Conservation (phyloP, 805 yeast genomes). For the Ogataea allantospora region DNA sequence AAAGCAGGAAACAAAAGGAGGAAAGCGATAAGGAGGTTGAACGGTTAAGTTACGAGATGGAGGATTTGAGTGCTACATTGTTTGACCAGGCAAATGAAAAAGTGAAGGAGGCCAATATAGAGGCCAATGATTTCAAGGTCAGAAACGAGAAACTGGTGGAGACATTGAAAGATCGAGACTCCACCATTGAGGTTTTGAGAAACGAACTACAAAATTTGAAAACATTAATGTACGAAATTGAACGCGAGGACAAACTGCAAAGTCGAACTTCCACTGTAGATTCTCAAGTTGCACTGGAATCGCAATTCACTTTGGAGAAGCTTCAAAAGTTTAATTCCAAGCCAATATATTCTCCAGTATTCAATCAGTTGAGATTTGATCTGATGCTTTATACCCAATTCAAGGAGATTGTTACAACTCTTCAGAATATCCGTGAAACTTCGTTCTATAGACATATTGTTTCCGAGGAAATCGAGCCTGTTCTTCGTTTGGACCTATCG, state of each 20-base stretch:
- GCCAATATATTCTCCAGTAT: slow-evolving; percentile 30
- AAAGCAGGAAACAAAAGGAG: slow-evolving; percentile 36
- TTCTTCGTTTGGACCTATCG: slow-evolving; percentile 60
- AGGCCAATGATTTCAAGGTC: slow-evolving; percentile 56
- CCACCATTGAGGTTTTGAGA: slow-evolving; percentile 59
- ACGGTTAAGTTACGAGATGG: slow-evolving; percentile 68
- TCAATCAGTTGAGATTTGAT: slow-evolving; percentile 43
- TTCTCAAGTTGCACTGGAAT: slow-evolving; percentile 10
- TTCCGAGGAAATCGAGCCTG: slow-evolving; percentile 77
- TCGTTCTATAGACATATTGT: slow-evolving; percentile 64
- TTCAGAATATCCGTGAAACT: slow-evolving; percentile 43
- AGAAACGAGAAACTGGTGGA: slow-evolving; percentile 54
- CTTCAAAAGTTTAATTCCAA: slow-evolving; percentile 25
- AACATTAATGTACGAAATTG: slow-evolving; percentile 54
- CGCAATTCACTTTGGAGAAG: slow-evolving; percentile 18
- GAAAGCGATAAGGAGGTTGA: slow-evolving; percentile 59
- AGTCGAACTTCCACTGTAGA: background rate
- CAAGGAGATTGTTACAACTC: slow-evolving; percentile 36
- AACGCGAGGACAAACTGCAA: slow-evolving; percentile 29
- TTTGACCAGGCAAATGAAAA: slow-evolving; percentile 83
- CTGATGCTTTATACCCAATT: slow-evolving; percentile 44
- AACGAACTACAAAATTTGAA: slow-evolving; percentile 69
- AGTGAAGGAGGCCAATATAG: slow-evolving; percentile 77
- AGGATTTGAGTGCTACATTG: slow-evolving; percentile 71
- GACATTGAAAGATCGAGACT: slow-evolving; percentile 67